phyloP scores from a whole-genome alignment of 78 protist species.

The slime mould (Dictyostelium discoideum) region dicty_2.7 NC_007090.3:5195501-5196000 shows the following conservation, averaged over 20 bases:
- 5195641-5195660: background rate
- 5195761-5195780: conserved; percentile 65
- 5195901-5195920: background rate
- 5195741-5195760: conserved; percentile 73
- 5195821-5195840: too few species aligned
- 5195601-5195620: background rate
- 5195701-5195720: conserved; percentile 63
- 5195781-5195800: conserved; percentile 80
- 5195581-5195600: too few species aligned
- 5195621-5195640: background rate
- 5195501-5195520: conserved; percentile 73
- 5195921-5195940: too few species aligned
- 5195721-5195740: conserved; percentile 59
- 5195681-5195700: conserved; percentile 79
- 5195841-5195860: background rate
- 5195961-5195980: background rate
- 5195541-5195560: conserved; percentile 71
- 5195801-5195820: conserved; percentile 38
- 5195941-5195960: background rate
- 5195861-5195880: background rate
- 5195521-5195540: conserved; percentile 78
- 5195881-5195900: background rate
- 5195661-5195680: conserved; percentile 57
- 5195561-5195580: too few species aligned
- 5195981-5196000: too few species aligned